A percentile compares a stretch with the other conserved stretches of the same genome.
These are phyloP conservation scores for Lasiodiplodia hormozganensis DNA, from an alignment of 2,329 filamentous ascomycete genomes.

Conservation along the genomic window DNA sequence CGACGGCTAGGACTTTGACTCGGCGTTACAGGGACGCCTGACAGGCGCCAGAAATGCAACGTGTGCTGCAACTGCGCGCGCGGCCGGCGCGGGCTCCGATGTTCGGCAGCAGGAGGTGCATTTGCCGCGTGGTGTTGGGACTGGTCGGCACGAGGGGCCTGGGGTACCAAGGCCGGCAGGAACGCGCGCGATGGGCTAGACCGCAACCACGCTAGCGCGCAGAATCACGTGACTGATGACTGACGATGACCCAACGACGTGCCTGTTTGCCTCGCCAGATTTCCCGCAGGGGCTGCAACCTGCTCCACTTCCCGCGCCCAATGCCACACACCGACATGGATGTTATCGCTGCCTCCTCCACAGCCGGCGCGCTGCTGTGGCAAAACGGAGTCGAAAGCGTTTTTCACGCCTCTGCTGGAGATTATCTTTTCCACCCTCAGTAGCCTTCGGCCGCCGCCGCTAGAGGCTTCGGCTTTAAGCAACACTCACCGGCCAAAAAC, in stretches of 20 bases:
- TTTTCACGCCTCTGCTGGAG: background rate
- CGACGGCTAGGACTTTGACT: background rate
- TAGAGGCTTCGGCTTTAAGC: conserved; percentile 3
- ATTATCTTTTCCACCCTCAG: background rate
- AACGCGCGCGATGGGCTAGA: background rate
- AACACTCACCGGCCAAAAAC: background rate
- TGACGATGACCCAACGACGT: background rate
- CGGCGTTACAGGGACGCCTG: background rate
- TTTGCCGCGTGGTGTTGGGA: background rate
- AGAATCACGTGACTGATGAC: background rate
- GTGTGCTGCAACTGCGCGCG: background rate
- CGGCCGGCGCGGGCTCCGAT: background rate
- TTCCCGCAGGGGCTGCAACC: background rate
- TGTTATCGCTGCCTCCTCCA: background rate
- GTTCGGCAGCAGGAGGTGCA: background rate
- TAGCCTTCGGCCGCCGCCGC: background rate
- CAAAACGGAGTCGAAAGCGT: background rate
- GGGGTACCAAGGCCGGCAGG: background rate
- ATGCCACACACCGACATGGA: conserved; percentile 24
- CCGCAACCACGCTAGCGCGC: background rate
- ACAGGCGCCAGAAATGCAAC: background rate
- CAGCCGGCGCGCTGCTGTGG: background rate
- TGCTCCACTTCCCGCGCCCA: conserved; percentile 20
- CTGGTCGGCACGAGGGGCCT: background rate
- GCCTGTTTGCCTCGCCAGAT: conserved; percentile 1